Evolutionary conservation across 352 stramenopile species (phyloP).

Genomic region (Thalassiosira mediterranea): DNA sequence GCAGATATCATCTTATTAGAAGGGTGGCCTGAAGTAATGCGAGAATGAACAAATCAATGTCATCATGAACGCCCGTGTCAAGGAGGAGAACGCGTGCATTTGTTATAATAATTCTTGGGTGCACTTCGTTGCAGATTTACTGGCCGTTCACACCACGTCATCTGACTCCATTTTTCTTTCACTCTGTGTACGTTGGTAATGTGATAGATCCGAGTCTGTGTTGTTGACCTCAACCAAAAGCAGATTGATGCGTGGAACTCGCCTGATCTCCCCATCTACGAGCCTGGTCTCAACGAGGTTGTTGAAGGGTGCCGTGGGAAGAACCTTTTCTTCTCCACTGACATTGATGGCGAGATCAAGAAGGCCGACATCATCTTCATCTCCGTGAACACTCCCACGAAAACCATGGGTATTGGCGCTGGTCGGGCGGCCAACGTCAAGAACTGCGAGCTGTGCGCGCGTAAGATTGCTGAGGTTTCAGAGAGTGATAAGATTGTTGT

Average conservation of each 20-base stretch:
- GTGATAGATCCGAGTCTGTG: slow-evolving; percentile 92
- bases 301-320: slow-evolving; percentile 90
- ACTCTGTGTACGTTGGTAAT: neutral
- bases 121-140: neutral
- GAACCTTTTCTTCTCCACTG: slow-evolving; percentile 99
- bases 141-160: neutral
- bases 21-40: too few relatives aligned
- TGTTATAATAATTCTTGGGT: too few relatives aligned
- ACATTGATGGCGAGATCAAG: slow-evolving; percentile 96
- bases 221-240: slow-evolving; percentile 94
- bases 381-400: slow-evolving; percentile 98
- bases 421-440: slow-evolving; percentile 98
- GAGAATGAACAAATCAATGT: too few relatives aligned
- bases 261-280: slow-evolving; percentile 97
- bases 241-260: slow-evolving; percentile 99
- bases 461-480: slow-evolving; percentile 96
- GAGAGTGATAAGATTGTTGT: slow-evolving; percentile 97
- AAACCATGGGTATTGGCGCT: slow-evolving; percentile 95
- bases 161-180: neutral
- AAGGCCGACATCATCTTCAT: slow-evolving; percentile 99
- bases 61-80: too few relatives aligned
- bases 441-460: slow-evolving; percentile 98
- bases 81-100: too few relatives aligned
- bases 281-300: slow-evolving; percentile 97
- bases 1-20: too few relatives aligned